Conservation (phyloP, 2,329 filamentous ascomycete species). For the Dendrostoma leiphaemia region DNA sequence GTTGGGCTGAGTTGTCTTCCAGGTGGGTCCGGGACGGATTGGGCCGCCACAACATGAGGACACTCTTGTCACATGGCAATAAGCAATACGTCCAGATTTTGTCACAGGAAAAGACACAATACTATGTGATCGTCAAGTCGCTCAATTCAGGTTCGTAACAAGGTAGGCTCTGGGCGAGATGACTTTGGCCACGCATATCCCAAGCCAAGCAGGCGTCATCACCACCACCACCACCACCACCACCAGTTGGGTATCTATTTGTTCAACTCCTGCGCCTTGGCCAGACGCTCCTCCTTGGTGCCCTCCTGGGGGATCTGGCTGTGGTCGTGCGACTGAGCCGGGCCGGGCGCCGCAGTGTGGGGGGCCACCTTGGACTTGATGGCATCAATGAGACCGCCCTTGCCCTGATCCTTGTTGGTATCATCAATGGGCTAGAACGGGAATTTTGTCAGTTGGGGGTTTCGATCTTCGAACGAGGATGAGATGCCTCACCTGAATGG, state of each 20-base stretch:
- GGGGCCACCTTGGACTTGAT: conserved; percentile 48
- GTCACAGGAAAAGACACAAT: too few relatives aligned
- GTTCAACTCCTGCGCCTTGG: conserved; percentile 65
- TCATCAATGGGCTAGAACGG: conserved; percentile 28
- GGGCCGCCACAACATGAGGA: too few relatives aligned
- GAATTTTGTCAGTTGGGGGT: neutral
- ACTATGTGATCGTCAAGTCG: neutral
- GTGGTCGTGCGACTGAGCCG: conserved; percentile 53
- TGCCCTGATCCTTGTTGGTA: conserved; percentile 39
- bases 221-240: too few relatives aligned
- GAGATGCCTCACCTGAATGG: conserved; percentile 34
- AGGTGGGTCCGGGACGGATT: too few relatives aligned
- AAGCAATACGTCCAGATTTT: neutral
- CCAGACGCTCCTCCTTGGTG: conserved; percentile 66
- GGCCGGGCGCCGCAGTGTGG: conserved; percentile 56
- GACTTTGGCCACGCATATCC: too few relatives aligned
- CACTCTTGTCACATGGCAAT: too few relatives aligned
- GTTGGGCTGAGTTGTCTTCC: too few relatives aligned
- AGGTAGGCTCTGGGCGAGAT: too few relatives aligned
- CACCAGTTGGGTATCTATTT: conserved; percentile 25
- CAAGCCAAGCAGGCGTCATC: too few relatives aligned
- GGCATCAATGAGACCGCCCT: conserved; percentile 31
- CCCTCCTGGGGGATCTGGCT: conserved; percentile 51
- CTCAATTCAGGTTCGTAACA: neutral
- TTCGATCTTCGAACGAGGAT: too few relatives aligned